Evolutionary conservation across 108 stramenopile species (phyloP), one percentile per base, ranked within the genome.

Genomic region (Epithemia pelagica): DNA sequence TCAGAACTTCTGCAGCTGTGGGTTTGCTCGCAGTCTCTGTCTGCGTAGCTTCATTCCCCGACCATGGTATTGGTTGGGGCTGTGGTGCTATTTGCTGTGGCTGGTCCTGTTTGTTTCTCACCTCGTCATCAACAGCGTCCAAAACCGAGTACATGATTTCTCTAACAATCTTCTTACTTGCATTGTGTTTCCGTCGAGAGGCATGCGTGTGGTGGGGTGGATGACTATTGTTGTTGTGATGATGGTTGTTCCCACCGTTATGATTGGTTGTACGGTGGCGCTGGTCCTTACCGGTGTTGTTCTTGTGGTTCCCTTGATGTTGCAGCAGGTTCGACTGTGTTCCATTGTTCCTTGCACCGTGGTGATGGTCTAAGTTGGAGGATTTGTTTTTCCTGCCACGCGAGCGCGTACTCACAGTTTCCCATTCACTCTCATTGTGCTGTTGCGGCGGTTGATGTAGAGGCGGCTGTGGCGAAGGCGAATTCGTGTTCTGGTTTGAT

Each of bases 81-180:
- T 0, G 82, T 81, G 52, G 65, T 83, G 61, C 74, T 71, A 60
- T 82, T 82, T 24, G 78, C 37, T 46, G 37, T 15, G 10, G 37
- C 62, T 29, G 22, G 33, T 58, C 65, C 78, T 25, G 33, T 33
- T 33, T 64, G 24, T 24, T 51, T 24, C 51, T 54, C 19, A 87
- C 74, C 60, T 85, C 75, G 23, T 78, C 75, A 28, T 82, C 84
- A 10, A 83, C 86, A 31, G 65, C 56, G 68, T 89, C 88, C 15
- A 89, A 60, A 31, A 89, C 74, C 8, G 78, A 76, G 51, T 62
- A 65, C 26, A 85, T 55, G 7, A 89, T 81, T 52, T 89, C 88
- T 54, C 79, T 76, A 24, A 78, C 82, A 52, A 78, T 74, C 25
- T 75, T 82, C 18, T 78, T 70, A 28, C 62, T 78, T 10, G 61